These are phyloP conservation scores for Sarcodon sp. DNA, from an alignment of 768 basidiomycete species.

Conservation along the genomic window DNA sequence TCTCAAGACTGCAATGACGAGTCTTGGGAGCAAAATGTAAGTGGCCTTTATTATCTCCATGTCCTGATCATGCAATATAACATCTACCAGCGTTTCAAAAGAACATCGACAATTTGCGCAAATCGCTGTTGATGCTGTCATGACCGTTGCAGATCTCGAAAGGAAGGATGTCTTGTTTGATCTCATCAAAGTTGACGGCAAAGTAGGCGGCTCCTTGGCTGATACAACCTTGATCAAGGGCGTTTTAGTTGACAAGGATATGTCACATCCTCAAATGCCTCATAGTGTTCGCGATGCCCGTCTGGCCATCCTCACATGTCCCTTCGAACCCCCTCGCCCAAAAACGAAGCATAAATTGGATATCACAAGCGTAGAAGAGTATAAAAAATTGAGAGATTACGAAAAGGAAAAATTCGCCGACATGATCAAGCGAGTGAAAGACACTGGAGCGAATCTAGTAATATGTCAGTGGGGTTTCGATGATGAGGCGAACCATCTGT, in stretches of 20 bases:
- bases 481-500: conserved; percentile 94
- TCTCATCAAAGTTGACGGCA: conserved; percentile 97
- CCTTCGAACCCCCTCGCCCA: conserved; percentile 96
- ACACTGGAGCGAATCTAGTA: conserved; percentile 94
- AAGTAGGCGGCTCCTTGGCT: conserved; percentile 93
- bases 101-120: conserved; percentile 91
- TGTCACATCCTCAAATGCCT: conserved; percentile 99
- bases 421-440: conserved; percentile 95
- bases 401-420: conserved; percentile 93
- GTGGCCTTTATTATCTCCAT: conserved; percentile 13
- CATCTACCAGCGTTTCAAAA: conserved; percentile 73
- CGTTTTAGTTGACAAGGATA: conserved; percentile 98
- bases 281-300: conserved; percentile 76
- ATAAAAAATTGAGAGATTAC: conserved; percentile 86
- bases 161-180: conserved; percentile 95
- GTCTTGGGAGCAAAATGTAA: conserved; percentile 96
- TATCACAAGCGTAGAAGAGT: conserved; percentile 94
- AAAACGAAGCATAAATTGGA: conserved; percentile 99
- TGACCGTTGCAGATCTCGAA: conserved; percentile 90
- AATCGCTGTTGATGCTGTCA: conserved; percentile 95
- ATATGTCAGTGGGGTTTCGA: conserved; percentile 99
- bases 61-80: neutral
- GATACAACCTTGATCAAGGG: conserved; percentile 94
- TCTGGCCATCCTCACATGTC: conserved; percentile 94
- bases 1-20: conserved; percentile 90